Conservation (phyloP, 805 yeast genomes). For the Candida adriatica region DNA sequence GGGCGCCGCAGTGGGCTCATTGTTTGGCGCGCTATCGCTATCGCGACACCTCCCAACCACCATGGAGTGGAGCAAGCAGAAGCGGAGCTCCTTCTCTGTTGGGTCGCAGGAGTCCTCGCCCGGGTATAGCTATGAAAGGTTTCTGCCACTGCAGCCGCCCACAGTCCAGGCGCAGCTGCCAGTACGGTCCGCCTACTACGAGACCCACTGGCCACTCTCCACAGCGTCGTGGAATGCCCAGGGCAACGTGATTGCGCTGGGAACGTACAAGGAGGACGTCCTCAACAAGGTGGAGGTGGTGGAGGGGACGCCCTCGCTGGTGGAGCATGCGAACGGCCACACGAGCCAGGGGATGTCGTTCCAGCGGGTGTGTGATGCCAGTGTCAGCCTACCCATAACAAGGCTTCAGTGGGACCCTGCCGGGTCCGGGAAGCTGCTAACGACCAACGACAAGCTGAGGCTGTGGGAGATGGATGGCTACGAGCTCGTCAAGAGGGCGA, state of each 20-base stretch:
- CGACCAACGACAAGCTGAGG: constrained; percentile 67
- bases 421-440: constrained; percentile 43
- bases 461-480: constrained; percentile 44
- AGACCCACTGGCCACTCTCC: constrained; percentile 43
- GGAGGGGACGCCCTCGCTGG: constrained; percentile 25
- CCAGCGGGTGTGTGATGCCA: constrained; percentile 41
- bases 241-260: constrained; percentile 52
- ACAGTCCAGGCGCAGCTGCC: constrained; percentile 19
- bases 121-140: constrained; percentile 1
- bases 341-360: constrained; percentile 33
- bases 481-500: constrained; percentile 33
- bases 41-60: too few relatives aligned
- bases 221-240: constrained; percentile 43
- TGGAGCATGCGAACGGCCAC: constrained; percentile 22
- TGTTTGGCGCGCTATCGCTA: too few relatives aligned
- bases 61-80: constrained; percentile 23
- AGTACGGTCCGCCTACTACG: constrained; percentile 35
- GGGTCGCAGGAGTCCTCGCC: constrained; percentile 17
- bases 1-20: too few relatives aligned
- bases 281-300: constrained; percentile 56
- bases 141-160: constrained; percentile 6
- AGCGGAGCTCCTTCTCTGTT: constrained; percentile 23
- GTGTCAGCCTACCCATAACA: constrained; percentile 63
- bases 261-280: constrained; percentile 76
- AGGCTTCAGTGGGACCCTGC: constrained; percentile 66